Evolutionary conservation across 441 rosid genomes (phyloP), one percentile per base, ranked within the genome.

Genomic region (Melastoma candidum): DNA sequence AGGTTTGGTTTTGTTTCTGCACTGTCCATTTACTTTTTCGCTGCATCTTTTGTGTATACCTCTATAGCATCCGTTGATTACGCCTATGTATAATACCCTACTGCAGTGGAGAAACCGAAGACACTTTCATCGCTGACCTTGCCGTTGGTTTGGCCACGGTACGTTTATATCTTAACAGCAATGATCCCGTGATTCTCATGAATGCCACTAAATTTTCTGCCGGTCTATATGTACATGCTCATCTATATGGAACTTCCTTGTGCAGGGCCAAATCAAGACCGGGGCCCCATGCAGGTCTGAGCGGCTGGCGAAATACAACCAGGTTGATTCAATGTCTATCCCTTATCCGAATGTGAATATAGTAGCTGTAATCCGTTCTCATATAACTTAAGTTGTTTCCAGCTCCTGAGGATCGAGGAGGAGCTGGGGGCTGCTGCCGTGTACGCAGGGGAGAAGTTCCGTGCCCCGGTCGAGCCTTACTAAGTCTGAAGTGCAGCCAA

Each of bases 281-380:
- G 72, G 80, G 17, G 80, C 77, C 46, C 80, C 80, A 11, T 71
- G 74, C 74, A 69, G 77, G 58, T 75, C 77, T 2, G 80, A 72
- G 50, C 73, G 77, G 53, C 71, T 75, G 45, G 80, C 77, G 5
- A 75, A 75, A 54, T 75, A 75, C 71, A 75, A 69, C 61, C 80
- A 75, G 77, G 80, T 75, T 60, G 45, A 41, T 1, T 46, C 36
- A 26, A 12, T 44, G 4, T 52, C 26, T 9, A 26, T 36, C 9
- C 24, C 12, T 52, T 11, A 9, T 26, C 17, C 56, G 10, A n/a
- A 52, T 36, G 13, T 32, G n/a, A 10, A 45, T 17, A 52, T 11
- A 45, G 43, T 5, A 26, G 43, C 10, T 2, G 2, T 2, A 2
- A 14, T 6, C 26, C 7, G 17, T 48, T 26, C 3, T 11, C 13